phyloP scores from a whole-genome alignment of 148 eudicot species.

The Hydrangea macrophylla region DNA sequence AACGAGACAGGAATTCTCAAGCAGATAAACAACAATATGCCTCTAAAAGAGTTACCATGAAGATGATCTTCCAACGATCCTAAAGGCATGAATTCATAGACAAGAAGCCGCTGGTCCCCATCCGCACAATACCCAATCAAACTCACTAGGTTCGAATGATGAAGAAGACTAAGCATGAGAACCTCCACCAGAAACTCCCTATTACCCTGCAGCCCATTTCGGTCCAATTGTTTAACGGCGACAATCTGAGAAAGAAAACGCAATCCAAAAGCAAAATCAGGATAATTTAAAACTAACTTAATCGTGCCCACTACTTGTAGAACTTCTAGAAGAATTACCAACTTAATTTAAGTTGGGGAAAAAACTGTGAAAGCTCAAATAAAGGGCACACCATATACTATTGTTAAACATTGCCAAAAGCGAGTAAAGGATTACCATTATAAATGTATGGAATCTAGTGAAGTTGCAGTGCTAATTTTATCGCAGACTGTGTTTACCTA shows the following conservation, averaged over 20 bases:
- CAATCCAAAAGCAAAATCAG: background rate
- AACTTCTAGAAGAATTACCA: too few species aligned
- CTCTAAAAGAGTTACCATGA: conserved; percentile 47
- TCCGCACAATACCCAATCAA: conserved; percentile 91
- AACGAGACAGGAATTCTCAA: background rate
- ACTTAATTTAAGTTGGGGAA: background rate
- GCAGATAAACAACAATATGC: background rate
- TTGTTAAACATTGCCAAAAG: background rate
- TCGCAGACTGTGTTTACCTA: too few species aligned
- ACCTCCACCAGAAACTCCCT: conserved; percentile 92
- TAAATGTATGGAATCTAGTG: too few species aligned
- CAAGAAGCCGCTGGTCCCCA: conserved; percentile 96
- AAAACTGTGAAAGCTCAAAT: background rate
- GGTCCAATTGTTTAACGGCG: conserved; percentile 85
- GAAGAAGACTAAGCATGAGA: conserved; percentile 91
- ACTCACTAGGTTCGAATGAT: conserved; percentile 68
- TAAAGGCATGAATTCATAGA: conserved; percentile 90
- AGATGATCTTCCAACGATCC: conserved; percentile 97
- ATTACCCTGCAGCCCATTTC: conserved; percentile 90
- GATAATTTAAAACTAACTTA: background rate
- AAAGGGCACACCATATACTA: background rate
- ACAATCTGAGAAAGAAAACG: conserved; percentile 44
- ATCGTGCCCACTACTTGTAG: background rate
- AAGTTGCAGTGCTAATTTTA: too few species aligned
- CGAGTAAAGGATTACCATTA: background rate